Evolutionary conservation across 106 monocot genomes (phyloP).

Genomic region (Amphibolis antarctica): DNA sequence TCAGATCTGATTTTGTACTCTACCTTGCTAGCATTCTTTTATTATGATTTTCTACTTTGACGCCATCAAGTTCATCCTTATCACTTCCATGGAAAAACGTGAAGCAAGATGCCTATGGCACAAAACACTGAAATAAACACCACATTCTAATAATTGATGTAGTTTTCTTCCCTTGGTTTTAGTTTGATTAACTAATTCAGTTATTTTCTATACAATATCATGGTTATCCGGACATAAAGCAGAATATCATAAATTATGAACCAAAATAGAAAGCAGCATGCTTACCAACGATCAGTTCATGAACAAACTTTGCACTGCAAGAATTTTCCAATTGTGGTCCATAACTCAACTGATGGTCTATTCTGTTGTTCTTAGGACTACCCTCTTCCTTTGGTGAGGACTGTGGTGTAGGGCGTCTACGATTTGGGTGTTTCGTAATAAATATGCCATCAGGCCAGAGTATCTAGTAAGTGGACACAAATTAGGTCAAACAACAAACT

Average conservation of each 20-base stretch:
- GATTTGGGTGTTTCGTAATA: conserved; percentile 92
- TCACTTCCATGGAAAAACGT: no score
- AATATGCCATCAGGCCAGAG: conserved; percentile 99
- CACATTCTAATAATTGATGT: no score
- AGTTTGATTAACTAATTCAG: no score
- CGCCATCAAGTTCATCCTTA: no score
- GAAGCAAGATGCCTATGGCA: no score
- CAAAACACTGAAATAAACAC: no score
- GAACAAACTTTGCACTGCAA: conserved; percentile 68
- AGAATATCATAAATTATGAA: not conserved
- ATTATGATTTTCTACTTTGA: no score
- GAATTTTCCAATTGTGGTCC: conserved; percentile 59
- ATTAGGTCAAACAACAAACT: not conserved
- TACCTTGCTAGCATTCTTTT: no score
- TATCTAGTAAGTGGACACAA: conserved; percentile 36
- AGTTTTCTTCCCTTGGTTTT: no score
- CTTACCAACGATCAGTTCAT: conserved; percentile 83
- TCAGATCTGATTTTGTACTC: no score
- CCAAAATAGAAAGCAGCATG: not conserved
- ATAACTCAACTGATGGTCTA: conserved; percentile 25
- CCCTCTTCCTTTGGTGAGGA: conserved; percentile 33
- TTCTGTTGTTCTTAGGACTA: conserved; percentile 15
- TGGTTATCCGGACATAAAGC: not conserved
- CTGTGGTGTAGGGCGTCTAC: conserved; percentile 45
- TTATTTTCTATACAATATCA: no score